These are phyloP conservation scores for Arthrobotrys sphaeroides DNA, from an alignment of 2,329 filamentous ascomycete species.

Conservation along the genomic window DNA sequence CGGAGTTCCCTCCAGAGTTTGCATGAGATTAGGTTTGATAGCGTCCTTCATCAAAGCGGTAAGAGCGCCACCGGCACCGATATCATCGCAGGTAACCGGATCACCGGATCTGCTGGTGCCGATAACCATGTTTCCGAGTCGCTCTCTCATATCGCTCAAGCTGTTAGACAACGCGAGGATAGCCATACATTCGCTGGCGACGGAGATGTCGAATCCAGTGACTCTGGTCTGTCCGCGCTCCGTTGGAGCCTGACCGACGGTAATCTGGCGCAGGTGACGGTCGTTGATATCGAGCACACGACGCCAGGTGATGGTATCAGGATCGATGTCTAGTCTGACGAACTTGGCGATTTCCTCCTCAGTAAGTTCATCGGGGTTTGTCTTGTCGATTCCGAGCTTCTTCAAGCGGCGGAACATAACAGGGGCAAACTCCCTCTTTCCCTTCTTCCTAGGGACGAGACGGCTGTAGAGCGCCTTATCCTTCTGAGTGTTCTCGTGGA, in stretches of 20 bases:
- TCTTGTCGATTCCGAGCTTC: constrained; percentile 96
- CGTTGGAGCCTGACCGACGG: constrained; percentile 84
- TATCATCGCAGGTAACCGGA: constrained; percentile 93
- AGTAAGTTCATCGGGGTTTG: constrained; percentile 87
- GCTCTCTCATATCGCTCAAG: constrained; percentile 87
- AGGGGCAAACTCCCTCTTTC: constrained; percentile 83
- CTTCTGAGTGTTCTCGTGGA: constrained; percentile 95
- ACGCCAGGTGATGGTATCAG: constrained; percentile 95
- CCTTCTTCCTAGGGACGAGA: constrained; percentile 88
- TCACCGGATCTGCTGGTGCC: constrained; percentile 86
- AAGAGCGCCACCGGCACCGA: constrained; percentile 89
- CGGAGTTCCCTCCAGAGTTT: constrained; percentile 94
- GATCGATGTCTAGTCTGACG: constrained; percentile 94
- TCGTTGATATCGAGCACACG: constrained; percentile 98
- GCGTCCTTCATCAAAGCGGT: constrained; percentile 97
- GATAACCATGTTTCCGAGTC: constrained; percentile 94
- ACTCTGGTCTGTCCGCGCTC: constrained; percentile 88
- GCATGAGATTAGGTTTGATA: constrained; percentile 99
- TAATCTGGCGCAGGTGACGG: constrained; percentile 87
- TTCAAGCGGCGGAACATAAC: constrained; percentile 93
- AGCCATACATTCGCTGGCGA: constrained; percentile 98
- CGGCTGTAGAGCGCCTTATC: constrained; percentile 86
- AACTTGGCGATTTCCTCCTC: constrained; percentile 88
- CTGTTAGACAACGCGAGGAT: constrained; percentile 92
- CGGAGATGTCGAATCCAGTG: constrained; percentile 97